A percentile compares a stretch with the other conserved stretches of the same genome.
Conservation (phyloP, 345 rosid genomes). For the Gossypium thurberi region DNA sequence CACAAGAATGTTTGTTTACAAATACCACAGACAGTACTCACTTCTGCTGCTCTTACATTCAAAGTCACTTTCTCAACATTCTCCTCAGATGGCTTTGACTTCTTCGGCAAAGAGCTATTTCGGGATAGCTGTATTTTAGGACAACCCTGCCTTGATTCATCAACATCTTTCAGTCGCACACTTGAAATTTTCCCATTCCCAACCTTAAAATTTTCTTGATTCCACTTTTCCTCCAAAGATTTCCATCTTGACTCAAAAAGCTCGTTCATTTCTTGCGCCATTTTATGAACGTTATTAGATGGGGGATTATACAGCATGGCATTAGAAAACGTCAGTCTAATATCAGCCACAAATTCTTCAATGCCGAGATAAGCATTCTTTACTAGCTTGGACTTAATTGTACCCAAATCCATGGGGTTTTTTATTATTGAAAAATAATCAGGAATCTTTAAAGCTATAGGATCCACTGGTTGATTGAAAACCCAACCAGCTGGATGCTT, state of each 20-base stretch:
- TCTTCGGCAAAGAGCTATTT: slow-evolving; percentile 24
- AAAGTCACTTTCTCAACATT: slow-evolving; percentile 18
- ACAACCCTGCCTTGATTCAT: slow-evolving; percentile 26
- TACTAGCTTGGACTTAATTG: slow-evolving; percentile 37
- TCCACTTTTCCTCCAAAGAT: slow-evolving; percentile 44
- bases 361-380: slow-evolving; percentile 35
- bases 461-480: slow-evolving; percentile 73
- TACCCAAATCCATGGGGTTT: slow-evolving; percentile 87
- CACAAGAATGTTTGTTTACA: background rate
- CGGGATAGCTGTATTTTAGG: slow-evolving; percentile 31
- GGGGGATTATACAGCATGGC: slow-evolving; percentile 83
- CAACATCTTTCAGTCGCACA: slow-evolving; percentile 23
- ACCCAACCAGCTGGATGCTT: slow-evolving; percentile 44
- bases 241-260: slow-evolving; percentile 63
- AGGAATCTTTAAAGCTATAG: slow-evolving; percentile 51
- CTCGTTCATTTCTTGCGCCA: slow-evolving; percentile 41
- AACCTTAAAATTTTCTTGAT: slow-evolving; percentile 12
- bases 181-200: slow-evolving; percentile 18
- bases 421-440: slow-evolving; percentile 70
- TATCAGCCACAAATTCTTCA: slow-evolving; percentile 77
- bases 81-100: slow-evolving; percentile 23
- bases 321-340: slow-evolving; percentile 69
- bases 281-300: slow-evolving; percentile 38
- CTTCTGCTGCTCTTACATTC: slow-evolving; percentile 25
- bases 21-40: slow-evolving; percentile 21